Evolutionary conservation across 768 basidiomycete species (phyloP), one percentile per base, ranked within the genome.

Genomic region (Omphalotus guepiniiformis): DNA sequence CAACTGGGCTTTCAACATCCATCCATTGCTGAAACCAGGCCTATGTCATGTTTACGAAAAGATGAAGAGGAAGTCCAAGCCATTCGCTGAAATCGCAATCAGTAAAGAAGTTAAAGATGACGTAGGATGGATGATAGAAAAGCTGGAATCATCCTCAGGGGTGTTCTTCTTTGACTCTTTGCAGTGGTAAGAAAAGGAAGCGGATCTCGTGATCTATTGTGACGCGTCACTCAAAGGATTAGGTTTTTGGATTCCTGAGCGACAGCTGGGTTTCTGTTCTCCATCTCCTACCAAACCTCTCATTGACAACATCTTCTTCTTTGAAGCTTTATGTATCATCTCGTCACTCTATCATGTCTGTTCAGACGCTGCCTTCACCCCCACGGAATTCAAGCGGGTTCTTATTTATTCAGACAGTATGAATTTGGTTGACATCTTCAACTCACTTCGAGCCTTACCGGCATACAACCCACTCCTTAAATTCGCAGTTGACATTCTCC

Each of bases 1-100:
- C 12, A 74, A 73, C 39, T 74, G 71, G 71, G 48, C 55, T 0
- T 55, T 75, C 18, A 75, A 74, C 41, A 64, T 65, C 2, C 71
- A 56, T 38, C 72, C 72, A 0, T 48, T 65, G 0, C 55, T 76
- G 0, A 53, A 58, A 0, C 73, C 72, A 0, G 58, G 53, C 0
- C 55, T 77, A 0, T 63, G 47, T 12, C 49, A 55, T 0, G 2
- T 73, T 0, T 76, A 75, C 48, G 43, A 51, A 0, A 73, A 74
- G 43, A 67, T 66, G 0, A 22, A 49, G 0, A 70, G 70, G 0
- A 69, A 64, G 18, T 40, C 9, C 3, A 13, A 48, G 8, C 25
- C 7, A n/a, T 15, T 39, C 19, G 7, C 34, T 6, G 6, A 6
- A 18, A 16, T 48, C 37, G 39, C n/a, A 6, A 8, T 48, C 7